phyloP scores from a whole-genome alignment of 2,329 filamentous ascomycete species.

The Alternaria brassicicola region DNA sequence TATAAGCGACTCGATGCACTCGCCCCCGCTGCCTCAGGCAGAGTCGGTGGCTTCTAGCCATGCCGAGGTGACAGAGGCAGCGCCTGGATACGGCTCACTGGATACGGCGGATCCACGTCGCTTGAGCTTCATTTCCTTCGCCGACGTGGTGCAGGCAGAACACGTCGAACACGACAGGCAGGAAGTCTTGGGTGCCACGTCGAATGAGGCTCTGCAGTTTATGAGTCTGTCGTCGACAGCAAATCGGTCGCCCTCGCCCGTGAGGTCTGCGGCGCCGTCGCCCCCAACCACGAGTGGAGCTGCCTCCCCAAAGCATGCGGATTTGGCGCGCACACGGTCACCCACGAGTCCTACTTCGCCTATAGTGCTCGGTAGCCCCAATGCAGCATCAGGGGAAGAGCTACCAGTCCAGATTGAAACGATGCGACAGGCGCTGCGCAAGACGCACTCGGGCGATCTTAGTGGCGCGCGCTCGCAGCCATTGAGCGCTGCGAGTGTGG shows the following conservation, averaged over 20 bases:
- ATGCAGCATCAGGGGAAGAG: slow-evolving; percentile 66
- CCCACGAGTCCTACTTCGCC: slow-evolving; percentile 64
- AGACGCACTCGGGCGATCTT: slow-evolving; percentile 84
- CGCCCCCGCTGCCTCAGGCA: slow-evolving; percentile 40
- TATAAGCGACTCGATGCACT: slow-evolving; percentile 44
- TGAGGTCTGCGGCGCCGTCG: slow-evolving; percentile 78
- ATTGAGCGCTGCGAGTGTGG: slow-evolving; percentile 48
- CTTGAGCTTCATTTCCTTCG: slow-evolving; percentile 94
- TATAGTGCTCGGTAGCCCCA: slow-evolving; percentile 56
- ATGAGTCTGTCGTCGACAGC: slow-evolving; percentile 68
- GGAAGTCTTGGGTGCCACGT: slow-evolving; percentile 27
- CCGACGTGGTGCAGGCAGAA: slow-evolving; percentile 89
- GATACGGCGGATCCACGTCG: slow-evolving; percentile 80
- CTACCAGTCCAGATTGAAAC: slow-evolving; percentile 88
- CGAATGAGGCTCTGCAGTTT: slow-evolving; percentile 69
- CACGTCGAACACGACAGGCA: slow-evolving; percentile 68
- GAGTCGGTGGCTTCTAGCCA: slow-evolving; percentile 34
- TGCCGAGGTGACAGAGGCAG: slow-evolving; percentile 48
- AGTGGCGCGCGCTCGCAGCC: slow-evolving; percentile 51
- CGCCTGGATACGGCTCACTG: slow-evolving; percentile 75
- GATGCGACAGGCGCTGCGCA: slow-evolving; percentile 85
- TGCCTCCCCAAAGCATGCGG: slow-evolving; percentile 72
- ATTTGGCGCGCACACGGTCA: slow-evolving; percentile 66
- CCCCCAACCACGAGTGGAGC: slow-evolving; percentile 79
- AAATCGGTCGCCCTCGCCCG: slow-evolving; percentile 76